phyloP scores from a whole-genome alignment of 257 asterid genomes.

The Ophiorrhiza pumila region DNA sequence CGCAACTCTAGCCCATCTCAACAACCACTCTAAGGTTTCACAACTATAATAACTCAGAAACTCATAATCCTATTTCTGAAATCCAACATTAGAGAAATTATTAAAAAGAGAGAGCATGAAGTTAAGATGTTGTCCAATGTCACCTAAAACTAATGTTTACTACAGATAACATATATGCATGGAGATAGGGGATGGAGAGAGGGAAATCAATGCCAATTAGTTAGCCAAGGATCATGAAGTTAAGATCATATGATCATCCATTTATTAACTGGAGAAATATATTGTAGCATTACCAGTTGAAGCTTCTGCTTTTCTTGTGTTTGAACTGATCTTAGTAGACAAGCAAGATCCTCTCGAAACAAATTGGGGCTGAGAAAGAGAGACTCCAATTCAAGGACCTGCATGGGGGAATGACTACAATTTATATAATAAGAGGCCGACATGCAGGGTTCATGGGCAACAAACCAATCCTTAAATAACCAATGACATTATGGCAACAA shows the following conservation, averaged over 20 bases:
- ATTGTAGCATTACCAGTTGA: slow-evolving; percentile 47
- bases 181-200: neutral
- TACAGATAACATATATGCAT: neutral
- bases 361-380: slow-evolving; percentile 60
- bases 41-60: neutral
- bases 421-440: neutral
- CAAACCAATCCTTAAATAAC: neutral
- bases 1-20: neutral
- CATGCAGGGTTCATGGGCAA: neutral
- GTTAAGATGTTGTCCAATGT: too few species aligned
- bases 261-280: neutral
- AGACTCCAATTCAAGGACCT: slow-evolving; percentile 84
- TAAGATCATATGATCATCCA: neutral
- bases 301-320: slow-evolving; percentile 84
- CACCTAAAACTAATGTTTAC: neutral
- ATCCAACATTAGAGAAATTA: neutral
- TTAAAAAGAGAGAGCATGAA: neutral
- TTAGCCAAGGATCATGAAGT: neutral
- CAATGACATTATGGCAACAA: neutral
- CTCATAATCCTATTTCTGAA: neutral
- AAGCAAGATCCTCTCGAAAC: slow-evolving; percentile 77
- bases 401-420: slow-evolving; percentile 21
- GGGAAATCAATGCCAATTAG: neutral
- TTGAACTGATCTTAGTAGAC: slow-evolving; percentile 75
- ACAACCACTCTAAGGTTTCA: neutral